Conservation (phyloP, 805 yeast species). For the Priceomyces carsonii region DNA sequence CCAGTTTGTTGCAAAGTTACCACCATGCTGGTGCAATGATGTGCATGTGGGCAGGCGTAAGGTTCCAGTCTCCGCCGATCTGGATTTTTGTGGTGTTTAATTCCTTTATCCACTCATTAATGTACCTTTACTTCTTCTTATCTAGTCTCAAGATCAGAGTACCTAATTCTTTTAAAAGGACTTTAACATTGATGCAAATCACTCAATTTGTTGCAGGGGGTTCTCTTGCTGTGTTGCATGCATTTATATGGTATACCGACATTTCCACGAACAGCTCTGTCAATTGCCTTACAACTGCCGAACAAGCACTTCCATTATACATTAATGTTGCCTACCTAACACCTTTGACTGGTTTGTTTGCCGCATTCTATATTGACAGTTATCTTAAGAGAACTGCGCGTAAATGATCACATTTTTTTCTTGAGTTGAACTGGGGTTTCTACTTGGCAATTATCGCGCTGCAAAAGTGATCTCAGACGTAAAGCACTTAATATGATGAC, state of each 20-base stretch:
- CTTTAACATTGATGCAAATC: conserved; percentile 67
- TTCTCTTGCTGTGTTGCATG: conserved; percentile 61
- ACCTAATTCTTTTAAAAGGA: conserved; percentile 56
- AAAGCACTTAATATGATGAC: too few species aligned
- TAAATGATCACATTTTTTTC: conserved; percentile 2
- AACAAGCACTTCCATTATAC: conserved; percentile 61
- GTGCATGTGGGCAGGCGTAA: conserved; percentile 78
- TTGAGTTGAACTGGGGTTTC: too few species aligned
- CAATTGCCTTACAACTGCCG: conserved; percentile 56
- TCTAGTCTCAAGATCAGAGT: conserved; percentile 59
- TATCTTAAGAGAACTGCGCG: conserved; percentile 29
- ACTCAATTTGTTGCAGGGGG: conserved; percentile 71
- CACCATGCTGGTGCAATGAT: conserved; percentile 81
- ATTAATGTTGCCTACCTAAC: conserved; percentile 65
- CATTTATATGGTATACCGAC: conserved; percentile 62
- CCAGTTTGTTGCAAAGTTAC: conserved; percentile 67
- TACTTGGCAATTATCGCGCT: too few species aligned
- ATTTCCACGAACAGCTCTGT: conserved; percentile 34
- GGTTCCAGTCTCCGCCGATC: conserved; percentile 71
- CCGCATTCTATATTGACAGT: conserved; percentile 63
- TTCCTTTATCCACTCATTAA: conserved; percentile 73
- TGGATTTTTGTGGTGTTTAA: conserved; percentile 81
- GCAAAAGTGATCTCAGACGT: too few species aligned
- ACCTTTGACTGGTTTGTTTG: conserved; percentile 67
- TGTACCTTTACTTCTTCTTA: conserved; percentile 70